Conservation (phyloP, 2,329 filamentous ascomycete species). For the Didymellaceae sp. region DNA sequence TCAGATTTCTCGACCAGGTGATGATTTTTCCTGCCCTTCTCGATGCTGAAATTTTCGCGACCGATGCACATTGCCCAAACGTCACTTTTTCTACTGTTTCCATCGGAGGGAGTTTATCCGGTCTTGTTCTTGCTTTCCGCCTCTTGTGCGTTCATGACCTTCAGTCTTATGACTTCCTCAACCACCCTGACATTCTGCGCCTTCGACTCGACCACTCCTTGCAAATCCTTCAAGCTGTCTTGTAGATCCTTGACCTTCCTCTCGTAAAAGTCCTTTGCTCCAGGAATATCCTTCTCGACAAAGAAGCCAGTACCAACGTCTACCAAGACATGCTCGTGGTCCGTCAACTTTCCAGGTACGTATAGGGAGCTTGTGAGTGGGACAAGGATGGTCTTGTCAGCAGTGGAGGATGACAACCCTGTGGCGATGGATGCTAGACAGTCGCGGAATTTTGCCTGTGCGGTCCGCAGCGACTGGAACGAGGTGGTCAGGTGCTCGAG, state of each 20-base stretch:
- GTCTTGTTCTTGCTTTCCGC: slow-evolving; percentile 33
- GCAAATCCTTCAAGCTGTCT: slow-evolving; percentile 69
- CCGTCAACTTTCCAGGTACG: slow-evolving; percentile 79
- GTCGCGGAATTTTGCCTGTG: slow-evolving; percentile 90
- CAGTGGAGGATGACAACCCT: slow-evolving; percentile 55
- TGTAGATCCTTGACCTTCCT: slow-evolving; percentile 71
- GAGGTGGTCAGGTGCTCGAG: slow-evolving; percentile 92
- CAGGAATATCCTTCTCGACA: slow-evolving; percentile 78
- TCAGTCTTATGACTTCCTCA: slow-evolving; percentile 70
- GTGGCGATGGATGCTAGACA: slow-evolving; percentile 79
- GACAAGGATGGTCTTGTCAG: slow-evolving; percentile 74
- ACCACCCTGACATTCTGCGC: slow-evolving; percentile 83
- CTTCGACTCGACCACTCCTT: slow-evolving; percentile 75
- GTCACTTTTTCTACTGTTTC: neutral
- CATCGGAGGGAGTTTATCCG: slow-evolving; percentile 18
- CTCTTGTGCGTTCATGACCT: slow-evolving; percentile 46
- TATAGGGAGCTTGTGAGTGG: slow-evolving; percentile 94
- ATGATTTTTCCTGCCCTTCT: too few species aligned
- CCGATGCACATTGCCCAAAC: neutral
- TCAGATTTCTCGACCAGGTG: too few species aligned
- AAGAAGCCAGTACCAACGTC: slow-evolving; percentile 95
- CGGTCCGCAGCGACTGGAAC: slow-evolving; percentile 86
- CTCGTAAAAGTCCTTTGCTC: slow-evolving; percentile 71
- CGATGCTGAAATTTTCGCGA: too few species aligned
- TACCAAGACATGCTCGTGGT: slow-evolving; percentile 62